phyloP scores from a whole-genome alignment of 2,329 filamentous ascomycete species.

The Truncatella angustata region DNA sequence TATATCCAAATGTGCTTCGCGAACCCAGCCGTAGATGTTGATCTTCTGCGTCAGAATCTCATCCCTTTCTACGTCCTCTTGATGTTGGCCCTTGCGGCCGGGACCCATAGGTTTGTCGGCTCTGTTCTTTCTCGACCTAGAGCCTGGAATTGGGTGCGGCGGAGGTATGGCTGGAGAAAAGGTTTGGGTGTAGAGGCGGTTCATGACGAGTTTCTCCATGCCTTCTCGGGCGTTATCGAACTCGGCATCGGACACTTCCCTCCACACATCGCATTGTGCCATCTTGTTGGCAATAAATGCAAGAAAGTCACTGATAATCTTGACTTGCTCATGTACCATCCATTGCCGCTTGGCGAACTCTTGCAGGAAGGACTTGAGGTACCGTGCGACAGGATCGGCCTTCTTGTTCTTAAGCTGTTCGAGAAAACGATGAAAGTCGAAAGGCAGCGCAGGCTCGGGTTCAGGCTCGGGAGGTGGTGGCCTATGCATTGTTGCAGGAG shows the following conservation, averaged over 20 bases:
- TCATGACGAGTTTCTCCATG: constrained; percentile 99
- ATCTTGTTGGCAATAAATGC: constrained; percentile 98
- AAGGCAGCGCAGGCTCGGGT: constrained; percentile 81
- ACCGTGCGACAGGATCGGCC: constrained; percentile 95
- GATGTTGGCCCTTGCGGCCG: constrained; percentile 90
- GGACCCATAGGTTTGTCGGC: constrained; percentile 70
- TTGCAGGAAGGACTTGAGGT: constrained; percentile 87
- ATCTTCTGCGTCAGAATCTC: constrained; percentile 97
- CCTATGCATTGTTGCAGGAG: constrained; percentile 53
- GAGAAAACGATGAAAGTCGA: constrained; percentile 96
- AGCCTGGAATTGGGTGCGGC: constrained; percentile 69
- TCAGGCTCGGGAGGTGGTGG: constrained; percentile 71
- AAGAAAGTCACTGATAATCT: constrained; percentile 95
- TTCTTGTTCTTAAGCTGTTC: constrained; percentile 95
- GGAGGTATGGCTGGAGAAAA: constrained; percentile 92
- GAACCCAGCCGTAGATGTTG: constrained; percentile 93
- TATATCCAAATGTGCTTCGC: constrained; percentile 91
- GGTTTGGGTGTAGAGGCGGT: constrained; percentile 89
- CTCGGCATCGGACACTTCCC: constrained; percentile 90
- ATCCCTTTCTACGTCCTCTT: constrained; percentile 95
- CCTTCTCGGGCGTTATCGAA: constrained; percentile 98
- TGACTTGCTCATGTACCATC: constrained; percentile 99
- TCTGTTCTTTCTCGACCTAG: constrained; percentile 66
- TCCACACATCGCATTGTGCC: constrained; percentile 95
- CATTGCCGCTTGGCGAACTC: constrained; percentile 98